Percentiles rank a stretch among this genome's conserved stretches.
phyloP scores from a whole-genome alignment of 2,329 filamentous ascomycete genomes.

The Dothistroma septosporum region DNA sequence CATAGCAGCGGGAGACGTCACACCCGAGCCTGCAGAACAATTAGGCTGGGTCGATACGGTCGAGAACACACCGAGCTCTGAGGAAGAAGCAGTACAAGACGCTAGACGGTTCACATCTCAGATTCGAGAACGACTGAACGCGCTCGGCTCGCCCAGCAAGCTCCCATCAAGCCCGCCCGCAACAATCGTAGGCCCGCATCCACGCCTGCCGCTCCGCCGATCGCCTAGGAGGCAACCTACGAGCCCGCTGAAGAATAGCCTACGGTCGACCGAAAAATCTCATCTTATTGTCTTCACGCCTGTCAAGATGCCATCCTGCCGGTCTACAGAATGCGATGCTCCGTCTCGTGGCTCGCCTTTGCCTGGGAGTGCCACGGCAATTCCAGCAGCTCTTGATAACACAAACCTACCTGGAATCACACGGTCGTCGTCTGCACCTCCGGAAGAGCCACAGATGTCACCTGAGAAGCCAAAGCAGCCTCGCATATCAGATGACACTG shows the following conservation, averaged over 20 bases:
- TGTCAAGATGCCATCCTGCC: constrained; percentile 19
- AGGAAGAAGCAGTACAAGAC: constrained; percentile 1
- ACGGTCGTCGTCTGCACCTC: constrained; percentile 33
- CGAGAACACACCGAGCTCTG: constrained; percentile 7
- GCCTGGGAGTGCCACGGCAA: constrained; percentile 6
- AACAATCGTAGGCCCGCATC: constrained; percentile 18
- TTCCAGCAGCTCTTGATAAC: background rate
- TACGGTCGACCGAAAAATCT: constrained; percentile 11
- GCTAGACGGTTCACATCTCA: background rate
- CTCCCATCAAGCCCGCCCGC: constrained; percentile 19
- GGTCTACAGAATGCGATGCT: background rate
- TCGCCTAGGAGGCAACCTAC: constrained; percentile 30
- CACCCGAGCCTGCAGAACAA: background rate
- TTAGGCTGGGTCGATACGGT: constrained; percentile 4
- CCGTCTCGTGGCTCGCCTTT: constrained; percentile 8
- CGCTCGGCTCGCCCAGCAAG: constrained; percentile 7
- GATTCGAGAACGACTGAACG: constrained; percentile 1
- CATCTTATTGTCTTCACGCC: constrained; percentile 32
- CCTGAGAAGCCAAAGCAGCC: constrained; percentile 26
- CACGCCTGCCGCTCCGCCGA: constrained; percentile 21
- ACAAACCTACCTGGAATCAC: constrained; percentile 6
- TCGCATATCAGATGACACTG: constrained; percentile 46
- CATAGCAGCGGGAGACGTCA: background rate
- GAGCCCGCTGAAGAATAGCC: constrained; percentile 26
- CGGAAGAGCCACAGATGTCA: constrained; percentile 30